A percentile compares a stretch with the other conserved stretches of the same genome.
phyloP scores from a whole-genome alignment of 371 early-diverging fungal species.

The Chytridiales sp. region DNA sequence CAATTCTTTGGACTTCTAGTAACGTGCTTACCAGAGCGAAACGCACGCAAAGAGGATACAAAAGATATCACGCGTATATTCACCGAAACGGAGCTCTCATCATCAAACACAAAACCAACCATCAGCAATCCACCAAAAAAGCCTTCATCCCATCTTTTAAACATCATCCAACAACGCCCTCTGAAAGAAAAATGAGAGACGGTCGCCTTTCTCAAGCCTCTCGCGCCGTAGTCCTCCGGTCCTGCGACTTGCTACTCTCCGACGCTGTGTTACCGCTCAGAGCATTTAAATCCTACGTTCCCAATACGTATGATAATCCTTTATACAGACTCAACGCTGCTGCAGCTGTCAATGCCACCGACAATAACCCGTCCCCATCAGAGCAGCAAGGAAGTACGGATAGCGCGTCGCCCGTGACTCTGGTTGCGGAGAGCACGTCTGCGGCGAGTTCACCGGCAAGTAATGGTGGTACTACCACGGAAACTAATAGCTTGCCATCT shows the following conservation, averaged over 20 bases:
- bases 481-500: neutral
- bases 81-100: no score
- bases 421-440: neutral
- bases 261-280: slow-evolving; percentile 19
- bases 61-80: no score
- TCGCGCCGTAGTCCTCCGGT: slow-evolving; percentile 22
- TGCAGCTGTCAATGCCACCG: neutral
- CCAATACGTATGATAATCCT: slow-evolving; percentile 11
- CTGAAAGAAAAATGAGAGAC: slow-evolving; percentile 20
- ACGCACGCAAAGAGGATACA: no score
- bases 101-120: no score
- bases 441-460: neutral
- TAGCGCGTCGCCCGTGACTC: neutral
- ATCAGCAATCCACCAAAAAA: no score
- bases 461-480: neutral
- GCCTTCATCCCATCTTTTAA: neutral
- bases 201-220: slow-evolving; percentile 26
- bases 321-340: neutral
- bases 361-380: neutral
- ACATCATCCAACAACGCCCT: neutral
- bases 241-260: slow-evolving; percentile 21
- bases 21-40: no score
- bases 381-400: neutral
- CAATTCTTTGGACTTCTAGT: no score
- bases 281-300: slow-evolving; percentile 27